phyloP scores from a whole-genome alignment of 2,329 filamentous ascomycete genomes.

The Grosmannia serpens region DNA sequence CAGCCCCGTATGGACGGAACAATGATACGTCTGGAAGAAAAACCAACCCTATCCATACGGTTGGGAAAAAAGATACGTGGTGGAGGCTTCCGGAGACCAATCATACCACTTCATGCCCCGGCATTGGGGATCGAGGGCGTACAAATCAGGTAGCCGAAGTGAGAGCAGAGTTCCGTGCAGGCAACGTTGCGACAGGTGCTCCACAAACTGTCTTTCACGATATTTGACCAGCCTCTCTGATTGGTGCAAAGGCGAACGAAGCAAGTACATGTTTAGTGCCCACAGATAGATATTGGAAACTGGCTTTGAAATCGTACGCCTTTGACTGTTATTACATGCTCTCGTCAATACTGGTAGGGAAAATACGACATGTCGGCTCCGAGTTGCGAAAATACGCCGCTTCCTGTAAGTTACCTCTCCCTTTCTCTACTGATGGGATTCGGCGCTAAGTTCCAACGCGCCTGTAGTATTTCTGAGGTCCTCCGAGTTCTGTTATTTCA shows the following conservation, averaged over 20 bases:
- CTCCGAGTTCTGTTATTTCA: not conserved
- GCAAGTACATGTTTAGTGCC: not conserved
- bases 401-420: not conserved
- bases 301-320: not conserved
- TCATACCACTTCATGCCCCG: not conserved
- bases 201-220: not conserved
- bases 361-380: not conserved
- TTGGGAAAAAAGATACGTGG: not conserved
- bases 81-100: not conserved
- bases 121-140: not conserved
- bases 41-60: not conserved
- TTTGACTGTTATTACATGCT: not conserved
- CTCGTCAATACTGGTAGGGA: not conserved
- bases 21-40: too few species aligned
- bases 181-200: not conserved
- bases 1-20: not conserved
- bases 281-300: not conserved
- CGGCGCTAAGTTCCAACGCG: not conserved
- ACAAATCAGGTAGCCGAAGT: not conserved
- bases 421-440: not conserved
- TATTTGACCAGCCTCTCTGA: not conserved
- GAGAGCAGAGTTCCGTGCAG: not conserved
- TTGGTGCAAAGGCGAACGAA: not conserved
- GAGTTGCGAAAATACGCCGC: not conserved
- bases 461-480: not conserved